Evolutionary conservation across 2,329 filamentous ascomycete species (phyloP).

Genomic region (Aspergillus hortae): DNA sequence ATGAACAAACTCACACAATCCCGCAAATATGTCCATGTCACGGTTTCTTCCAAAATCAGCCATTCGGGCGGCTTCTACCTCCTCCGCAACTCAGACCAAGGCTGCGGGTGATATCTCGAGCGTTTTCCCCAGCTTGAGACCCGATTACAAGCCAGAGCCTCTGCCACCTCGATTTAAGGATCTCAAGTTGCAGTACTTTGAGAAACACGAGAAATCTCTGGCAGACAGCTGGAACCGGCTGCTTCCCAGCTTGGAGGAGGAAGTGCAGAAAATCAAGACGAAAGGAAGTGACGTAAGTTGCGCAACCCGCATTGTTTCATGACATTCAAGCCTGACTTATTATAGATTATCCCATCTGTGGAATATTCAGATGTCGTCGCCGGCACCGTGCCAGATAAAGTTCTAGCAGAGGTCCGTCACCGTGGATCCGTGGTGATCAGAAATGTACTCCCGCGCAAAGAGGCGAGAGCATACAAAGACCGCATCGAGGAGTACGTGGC

Average conservation of each 20-base stretch:
- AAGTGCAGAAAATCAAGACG: constrained; percentile 39
- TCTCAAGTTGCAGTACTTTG: constrained; percentile 37
- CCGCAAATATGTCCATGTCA: constrained; percentile 25
- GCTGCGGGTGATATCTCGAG: constrained; percentile 46
- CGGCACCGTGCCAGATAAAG: constrained; percentile 31
- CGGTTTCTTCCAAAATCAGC: constrained; percentile 26
- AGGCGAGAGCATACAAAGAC: constrained; percentile 63
- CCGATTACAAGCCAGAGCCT: constrained; percentile 40
- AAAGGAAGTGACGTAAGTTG: constrained; percentile 39
- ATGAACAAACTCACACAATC: background rate
- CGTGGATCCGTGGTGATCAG: constrained; percentile 63
- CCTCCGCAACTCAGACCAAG: constrained; percentile 34
- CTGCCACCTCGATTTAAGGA: constrained; percentile 41
- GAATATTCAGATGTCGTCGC: constrained; percentile 39
- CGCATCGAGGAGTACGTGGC: constrained; percentile 63
- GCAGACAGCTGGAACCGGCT: constrained; percentile 42
- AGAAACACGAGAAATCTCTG: constrained; percentile 38
- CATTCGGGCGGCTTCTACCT: constrained; percentile 28
- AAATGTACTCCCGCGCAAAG: constrained; percentile 60
- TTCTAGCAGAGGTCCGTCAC: constrained; percentile 51
- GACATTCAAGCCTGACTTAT: constrained; percentile 5
- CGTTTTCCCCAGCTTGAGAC: constrained; percentile 45
- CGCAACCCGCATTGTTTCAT: no score
- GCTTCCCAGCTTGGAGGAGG: constrained; percentile 35
- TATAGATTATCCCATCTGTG: constrained; percentile 42